These are phyloP conservation scores for Pulveroboletus sp. DNA, from an alignment of 768 basidiomycete species.

Conservation along the genomic window DNA sequence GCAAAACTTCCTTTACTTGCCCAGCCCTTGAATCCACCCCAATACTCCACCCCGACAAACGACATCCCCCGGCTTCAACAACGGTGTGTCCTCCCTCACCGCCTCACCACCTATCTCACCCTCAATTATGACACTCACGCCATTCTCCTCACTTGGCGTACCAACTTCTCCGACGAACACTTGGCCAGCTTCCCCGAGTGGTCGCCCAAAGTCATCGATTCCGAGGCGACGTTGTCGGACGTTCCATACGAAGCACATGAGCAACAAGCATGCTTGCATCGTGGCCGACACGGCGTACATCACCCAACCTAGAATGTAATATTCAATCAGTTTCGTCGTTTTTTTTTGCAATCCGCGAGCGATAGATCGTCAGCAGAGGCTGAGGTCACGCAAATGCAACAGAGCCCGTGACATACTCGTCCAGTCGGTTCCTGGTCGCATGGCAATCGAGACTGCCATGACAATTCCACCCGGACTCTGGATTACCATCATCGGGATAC, in stretches of 20 bases:
- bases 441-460: conserved; percentile 81
- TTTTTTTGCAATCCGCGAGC: neutral
- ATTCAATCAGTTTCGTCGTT: neutral
- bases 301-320: conserved; percentile 56
- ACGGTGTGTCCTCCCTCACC: conserved; percentile 16
- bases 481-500: conserved; percentile 93
- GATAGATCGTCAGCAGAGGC: neutral
- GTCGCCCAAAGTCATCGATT: conserved; percentile 86
- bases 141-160: conserved; percentile 3
- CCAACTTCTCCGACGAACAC: neutral
- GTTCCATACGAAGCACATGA: conserved; percentile 87
- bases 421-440: conserved; percentile 80
- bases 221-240: conserved; percentile 65
- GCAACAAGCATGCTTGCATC: conserved; percentile 77
- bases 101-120: conserved; percentile 8
- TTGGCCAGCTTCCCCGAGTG: conserved; percentile 27
- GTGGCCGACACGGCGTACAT: conserved; percentile 76
- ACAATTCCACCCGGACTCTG: conserved; percentile 85
- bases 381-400: neutral
- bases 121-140: conserved; percentile 20
- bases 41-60: conserved; percentile 20
- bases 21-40: conserved; percentile 21
- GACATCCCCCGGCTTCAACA: conserved; percentile 20
- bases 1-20: conserved; percentile 5
- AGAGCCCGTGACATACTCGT: conserved; percentile 49